Evolutionary conservation across 306 rosid species (phyloP).

Genomic region (Prunus mongolica): DNA sequence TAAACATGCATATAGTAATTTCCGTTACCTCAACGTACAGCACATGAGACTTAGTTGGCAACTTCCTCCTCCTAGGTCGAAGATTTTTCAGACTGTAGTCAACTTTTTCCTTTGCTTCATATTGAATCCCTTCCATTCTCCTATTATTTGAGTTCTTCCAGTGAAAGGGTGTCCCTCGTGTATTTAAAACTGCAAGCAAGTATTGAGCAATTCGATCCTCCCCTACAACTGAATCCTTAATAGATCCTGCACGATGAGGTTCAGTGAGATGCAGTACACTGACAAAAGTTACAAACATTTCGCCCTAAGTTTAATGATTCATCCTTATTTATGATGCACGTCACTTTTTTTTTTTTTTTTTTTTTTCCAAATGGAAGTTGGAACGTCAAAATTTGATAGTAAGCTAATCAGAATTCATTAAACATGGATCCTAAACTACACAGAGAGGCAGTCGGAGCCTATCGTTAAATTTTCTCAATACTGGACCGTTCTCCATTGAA

Average conservation of each 20-base stretch:
- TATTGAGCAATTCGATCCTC: slow-evolving; percentile 92
- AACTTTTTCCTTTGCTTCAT: slow-evolving; percentile 35
- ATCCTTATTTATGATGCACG: neutral
- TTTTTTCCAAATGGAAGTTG: neutral
- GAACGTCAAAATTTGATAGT: neutral
- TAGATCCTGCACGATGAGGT: slow-evolving; percentile 57
- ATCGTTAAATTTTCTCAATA: neutral
- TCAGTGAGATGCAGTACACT: neutral
- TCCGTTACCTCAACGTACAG: slow-evolving; percentile 61
- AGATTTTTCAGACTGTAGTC: slow-evolving; percentile 59
- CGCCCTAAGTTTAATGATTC: neutral
- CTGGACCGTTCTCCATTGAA: neutral
- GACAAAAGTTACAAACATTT: neutral
- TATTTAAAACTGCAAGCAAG: slow-evolving; percentile 70
- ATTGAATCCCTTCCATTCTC: slow-evolving; percentile 56
- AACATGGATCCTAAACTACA: neutral
- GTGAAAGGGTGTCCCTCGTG: slow-evolving; percentile 73
- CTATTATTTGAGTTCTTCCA: slow-evolving; percentile 65
- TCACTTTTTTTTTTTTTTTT: neutral
- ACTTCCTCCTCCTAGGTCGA: slow-evolving; percentile 48
- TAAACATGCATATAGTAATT: neutral
- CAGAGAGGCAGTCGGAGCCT: neutral
- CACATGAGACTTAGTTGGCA: slow-evolving; percentile 50
- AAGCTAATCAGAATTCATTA: neutral
- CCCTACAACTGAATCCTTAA: slow-evolving; percentile 84